Evolutionary conservation across 345 rosid species (phyloP), one percentile per base, ranked within the genome.

Genomic region (Syzygium jambos): DNA sequence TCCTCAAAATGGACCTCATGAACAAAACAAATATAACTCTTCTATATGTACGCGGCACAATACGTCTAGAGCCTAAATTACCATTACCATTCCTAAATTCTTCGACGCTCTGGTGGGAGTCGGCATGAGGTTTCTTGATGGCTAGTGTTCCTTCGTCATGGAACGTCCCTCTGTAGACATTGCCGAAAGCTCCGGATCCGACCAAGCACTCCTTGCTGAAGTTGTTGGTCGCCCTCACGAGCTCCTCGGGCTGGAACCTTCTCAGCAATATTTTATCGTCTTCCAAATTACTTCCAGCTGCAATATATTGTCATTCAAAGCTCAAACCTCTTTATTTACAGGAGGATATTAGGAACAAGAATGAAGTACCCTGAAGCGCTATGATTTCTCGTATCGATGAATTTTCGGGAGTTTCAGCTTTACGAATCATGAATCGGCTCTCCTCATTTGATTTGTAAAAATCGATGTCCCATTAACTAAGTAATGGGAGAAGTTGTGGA

Each of bases 61-160:
- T 2, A 41, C 15, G 41, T 49, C 82, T 15, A 22, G 12, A 68
- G 46, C 22, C 43, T 25, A 29, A 13, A 65, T 90, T 89, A 94
- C 96, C 97, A 88, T 94, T 94, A 94, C 96, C 97, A 88, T 94
- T 94, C 89, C 94, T 91, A 73, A 95, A 94, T 87, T 95, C 96
- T 85, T 92, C 93, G 41, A 87, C 17, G 87, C 89, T 94, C 56
- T 92, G 95, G 90, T 89, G 91, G 8, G 95, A 93, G 54, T 89
- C 90, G 29, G 91, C 90, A 34, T 88, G 96, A 52, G 95, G 92
- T 88, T 84, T 94, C 92, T 94, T 95, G 86, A 94, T 93, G 43
- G 96, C 97, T 55, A 94, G 88, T 7, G 77, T 89, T 49, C 90
- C 93, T 55, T 92, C 91, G 7, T 21, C 86, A 9, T 89, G 92